A percentile compares a stretch with the other conserved stretches of the same genome.
These are phyloP conservation scores for Lepraria neglecta DNA, from an alignment of 495 filamentous ascomycete species.

Conservation along the genomic window DNA sequence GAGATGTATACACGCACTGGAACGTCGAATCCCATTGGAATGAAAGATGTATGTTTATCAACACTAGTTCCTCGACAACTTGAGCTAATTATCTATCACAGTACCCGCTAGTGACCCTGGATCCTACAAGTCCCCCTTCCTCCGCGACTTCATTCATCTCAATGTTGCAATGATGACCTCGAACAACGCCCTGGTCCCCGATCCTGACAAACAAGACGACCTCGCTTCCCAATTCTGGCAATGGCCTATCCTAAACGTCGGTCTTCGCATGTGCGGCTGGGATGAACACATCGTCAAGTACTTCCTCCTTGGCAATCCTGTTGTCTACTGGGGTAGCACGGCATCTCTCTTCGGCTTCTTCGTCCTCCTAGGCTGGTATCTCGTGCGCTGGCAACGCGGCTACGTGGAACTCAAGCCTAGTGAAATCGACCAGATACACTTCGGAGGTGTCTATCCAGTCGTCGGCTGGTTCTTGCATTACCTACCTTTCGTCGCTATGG, in stretches of 20 bases:
- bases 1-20: constrained; percentile 96
- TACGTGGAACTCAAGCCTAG: constrained; percentile 71
- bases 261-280: constrained; percentile 97
- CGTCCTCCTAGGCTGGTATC: constrained; percentile 71
- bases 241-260: constrained; percentile 93
- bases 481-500: constrained; percentile 93
- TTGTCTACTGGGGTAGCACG: constrained; percentile 94
- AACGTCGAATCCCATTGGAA: constrained; percentile 95
- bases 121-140: constrained; percentile 91
- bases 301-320: constrained; percentile 93
- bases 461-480: constrained; percentile 96
- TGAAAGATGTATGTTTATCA: constrained; percentile 69
- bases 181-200: constrained; percentile 95
- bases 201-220: constrained; percentile 98
- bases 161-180: constrained; percentile 99
- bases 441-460: constrained; percentile 82
- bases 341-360: constrained; percentile 65
- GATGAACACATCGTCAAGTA: constrained; percentile 94
- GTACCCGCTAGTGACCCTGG: constrained; percentile 87
- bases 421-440: constrained; percentile 90
- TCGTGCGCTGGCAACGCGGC: constrained; percentile 92
- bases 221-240: constrained; percentile 97
- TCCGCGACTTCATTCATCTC: constrained; percentile 92
- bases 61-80: constrained; percentile 20
- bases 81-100: constrained; percentile 33